Evolutionary conservation across 106 monocot genomes (phyloP).

Genomic region (Dendrobium catenatum): DNA sequence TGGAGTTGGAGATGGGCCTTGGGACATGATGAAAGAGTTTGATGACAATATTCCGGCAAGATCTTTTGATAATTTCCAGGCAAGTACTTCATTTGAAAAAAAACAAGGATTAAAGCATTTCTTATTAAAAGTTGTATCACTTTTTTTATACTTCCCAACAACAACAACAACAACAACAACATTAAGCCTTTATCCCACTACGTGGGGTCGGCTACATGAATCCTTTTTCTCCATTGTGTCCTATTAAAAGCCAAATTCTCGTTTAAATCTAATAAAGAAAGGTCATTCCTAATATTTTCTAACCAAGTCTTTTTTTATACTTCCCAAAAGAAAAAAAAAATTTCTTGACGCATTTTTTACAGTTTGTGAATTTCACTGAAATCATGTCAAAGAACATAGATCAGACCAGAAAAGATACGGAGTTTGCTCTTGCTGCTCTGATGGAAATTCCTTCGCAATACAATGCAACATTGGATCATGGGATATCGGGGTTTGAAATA

Average conservation of each 20-base stretch:
- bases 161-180: too few species aligned
- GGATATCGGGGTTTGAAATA: conserved; percentile 60
- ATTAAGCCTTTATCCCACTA: too few species aligned
- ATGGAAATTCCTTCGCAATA: conserved; percentile 96
- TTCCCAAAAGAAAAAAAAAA: background rate
- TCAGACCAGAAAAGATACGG: conserved; percentile 63
- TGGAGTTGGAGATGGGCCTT: conserved; percentile 97
- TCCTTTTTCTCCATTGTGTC: too few species aligned
- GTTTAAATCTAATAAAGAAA: too few species aligned
- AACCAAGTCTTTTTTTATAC: too few species aligned
- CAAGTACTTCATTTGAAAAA: conserved; percentile 3
- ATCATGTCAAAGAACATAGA: conserved; percentile 69
- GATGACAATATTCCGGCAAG: conserved; percentile 91
- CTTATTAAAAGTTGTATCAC: background rate
- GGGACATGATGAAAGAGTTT: conserved; percentile 96
- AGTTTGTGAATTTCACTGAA: conserved; percentile 97
- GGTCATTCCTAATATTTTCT: too few species aligned
- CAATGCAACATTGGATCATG: conserved; percentile 79
- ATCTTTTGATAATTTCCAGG: conserved; percentile 93
- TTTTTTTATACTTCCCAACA: background rate
- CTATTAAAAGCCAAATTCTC: too few species aligned
- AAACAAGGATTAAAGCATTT: background rate
- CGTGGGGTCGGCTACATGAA: too few species aligned
- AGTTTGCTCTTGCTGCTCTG: conserved; percentile 74
- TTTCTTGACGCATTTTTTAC: background rate